Evolutionary conservation across 2,329 filamentous ascomycete species (phyloP), one percentile per base, ranked within the genome.

Genomic region (Curvularia sp.): DNA sequence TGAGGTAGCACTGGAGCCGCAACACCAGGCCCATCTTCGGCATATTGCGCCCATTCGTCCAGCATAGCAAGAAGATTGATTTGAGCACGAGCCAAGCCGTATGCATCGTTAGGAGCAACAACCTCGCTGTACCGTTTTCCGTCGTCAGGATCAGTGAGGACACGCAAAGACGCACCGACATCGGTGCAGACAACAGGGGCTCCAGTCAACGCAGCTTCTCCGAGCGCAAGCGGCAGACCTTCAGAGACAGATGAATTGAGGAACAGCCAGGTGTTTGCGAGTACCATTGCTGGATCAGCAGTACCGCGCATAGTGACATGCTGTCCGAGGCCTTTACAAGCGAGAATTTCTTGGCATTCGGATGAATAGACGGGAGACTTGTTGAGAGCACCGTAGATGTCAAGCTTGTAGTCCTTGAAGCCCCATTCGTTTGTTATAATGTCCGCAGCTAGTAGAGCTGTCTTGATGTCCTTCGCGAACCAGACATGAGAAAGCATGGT

Each of bases 401-500:
- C 82, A 1, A 89, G 81, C 53, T 83, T 80, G 72, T 88, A 89
- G 58, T 88, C 86, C 42, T 80, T 82, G 73, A 89, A 88, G n/a
- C 86, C 86, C 81, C 84, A 88, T 64, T 86, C 81, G 68, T 89
- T 88, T 63, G 88, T 82, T 61, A 89, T 88, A 61, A 89, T 83
- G 64, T 89, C 86, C 1, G 86, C 86, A 6, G 86, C 85, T 5
- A 88, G 77, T 24, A 89, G 81, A 3, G 86, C 86, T 2, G 83
- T 88, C 72, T 88, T 88, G 73, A 89, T 86, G 61, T 88, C 86
- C 70, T 89, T 89, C 61, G 76, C 76, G 59, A 83, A 83, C 73
- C 84, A 84, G 3, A 86, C 80, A 61, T 89, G 86, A 22, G 86
- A 88, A 49, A 89, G 72, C 86, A 89, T 89, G 26, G 86, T 86